phyloP scores from a whole-genome alignment of 805 yeast species.

The Sugiyamaella floridensis region DNA sequence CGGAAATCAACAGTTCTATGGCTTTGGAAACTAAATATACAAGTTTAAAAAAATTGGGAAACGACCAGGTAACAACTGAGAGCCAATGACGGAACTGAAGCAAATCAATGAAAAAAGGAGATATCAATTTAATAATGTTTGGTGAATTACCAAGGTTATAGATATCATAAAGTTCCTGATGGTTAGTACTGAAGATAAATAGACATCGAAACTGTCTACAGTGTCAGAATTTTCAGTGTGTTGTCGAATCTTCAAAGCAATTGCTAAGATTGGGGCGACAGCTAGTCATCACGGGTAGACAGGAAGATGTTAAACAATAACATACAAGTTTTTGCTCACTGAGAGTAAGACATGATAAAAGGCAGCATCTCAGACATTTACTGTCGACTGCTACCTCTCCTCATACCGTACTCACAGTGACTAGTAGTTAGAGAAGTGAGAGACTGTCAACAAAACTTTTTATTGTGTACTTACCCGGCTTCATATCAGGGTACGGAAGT shows the following conservation, averaged over 20 bases:
- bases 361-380: background rate
- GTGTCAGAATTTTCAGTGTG: conserved; percentile 13
- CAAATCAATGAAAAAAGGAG: too few relatives aligned
- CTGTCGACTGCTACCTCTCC: background rate
- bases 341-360: background rate
- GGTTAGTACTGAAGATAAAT: background rate
- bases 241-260: conserved; percentile 12
- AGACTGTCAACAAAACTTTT: too few relatives aligned
- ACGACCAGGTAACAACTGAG: too few relatives aligned
- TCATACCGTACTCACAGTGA: background rate
- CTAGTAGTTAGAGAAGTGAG: background rate
- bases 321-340: background rate
- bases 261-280: conserved; percentile 12
- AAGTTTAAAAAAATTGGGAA: too few relatives aligned
- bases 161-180: background rate
- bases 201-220: background rate
- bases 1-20: too few relatives aligned
- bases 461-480: background rate
- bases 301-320: background rate
- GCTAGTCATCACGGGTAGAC: conserved; percentile 3
- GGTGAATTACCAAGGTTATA: background rate
- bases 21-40: too few relatives aligned
- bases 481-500: background rate
- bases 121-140: too few relatives aligned
- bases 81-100: too few relatives aligned